Base-by-base conservation (phyloP, 2,329 filamentous ascomycete genomes). In the Hypomyces rosellus region DNA sequence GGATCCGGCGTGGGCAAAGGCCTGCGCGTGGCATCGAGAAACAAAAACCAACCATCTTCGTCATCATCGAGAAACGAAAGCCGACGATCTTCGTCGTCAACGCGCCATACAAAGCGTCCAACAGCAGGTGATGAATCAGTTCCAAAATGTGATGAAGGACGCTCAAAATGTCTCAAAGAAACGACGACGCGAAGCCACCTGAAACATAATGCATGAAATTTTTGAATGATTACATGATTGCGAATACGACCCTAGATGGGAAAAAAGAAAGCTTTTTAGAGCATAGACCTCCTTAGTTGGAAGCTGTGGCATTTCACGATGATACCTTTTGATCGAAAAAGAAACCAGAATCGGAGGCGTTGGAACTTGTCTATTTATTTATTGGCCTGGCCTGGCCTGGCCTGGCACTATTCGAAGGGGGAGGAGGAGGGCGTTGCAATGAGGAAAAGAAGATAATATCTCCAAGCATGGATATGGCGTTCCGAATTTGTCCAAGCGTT, bases 1-100 rank as follows among this genome's bases (percentile, higher is more conserved):
- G 2, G 74, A 79, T 47, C 64, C 70, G 1, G 64, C 62, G 1
- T 80, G 77, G 77, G 45, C 73, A 33, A 65, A 65, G 41, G 73
- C 70, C 3, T 68, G 64, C 16, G 61, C 58, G 13, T 71, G 68
- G 56, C 53, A 72, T 51, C 66, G 69, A 14, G 61, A 69, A 41
- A 49, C 45, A 20, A 36, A 53, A 16, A 45, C 44, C 45, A 54
- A 46, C 39, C n/a, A n/a, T n/a, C n/a, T n/a, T n/a, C n/a, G n/a
- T n/a, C n/a, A n/a, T n/a, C 53, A 72, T 51, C 66, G 69, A 14
- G 60, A 69, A 41, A 49, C 44, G 22, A 36, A 52, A 16, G 44
- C 44, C 45, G 53, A 46, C 39, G 48, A 41, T 13, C 11, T 50
- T 25, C 30, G 44, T 1, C 51, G 47, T 18, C 41, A 47, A n/a